phyloP scores from a whole-genome alignment of 805 yeast genomes.

The Schwanniomyces vanrijiae region DNA sequence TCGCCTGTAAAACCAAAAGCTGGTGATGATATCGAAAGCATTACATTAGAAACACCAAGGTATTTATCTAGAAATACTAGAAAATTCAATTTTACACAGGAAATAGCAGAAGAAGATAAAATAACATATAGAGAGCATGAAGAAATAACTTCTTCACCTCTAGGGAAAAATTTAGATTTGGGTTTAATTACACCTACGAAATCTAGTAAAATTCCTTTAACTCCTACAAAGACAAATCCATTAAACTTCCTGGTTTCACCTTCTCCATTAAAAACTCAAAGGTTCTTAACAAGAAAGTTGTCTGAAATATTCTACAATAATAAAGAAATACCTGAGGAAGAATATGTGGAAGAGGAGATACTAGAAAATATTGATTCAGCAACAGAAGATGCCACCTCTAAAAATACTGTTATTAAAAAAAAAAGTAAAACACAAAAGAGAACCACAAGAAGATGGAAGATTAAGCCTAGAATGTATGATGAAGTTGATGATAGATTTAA shows the following conservation, averaged over 20 bases:
- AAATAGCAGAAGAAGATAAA: neutral
- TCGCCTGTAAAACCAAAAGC: neutral
- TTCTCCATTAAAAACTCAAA: slow-evolving; percentile 41
- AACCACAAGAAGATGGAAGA: slow-evolving; percentile 50
- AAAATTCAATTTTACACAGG: slow-evolving; percentile 10
- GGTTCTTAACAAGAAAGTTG: slow-evolving; percentile 31
- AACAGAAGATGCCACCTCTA: slow-evolving; percentile 11
- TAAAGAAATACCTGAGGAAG: slow-evolving; percentile 27
- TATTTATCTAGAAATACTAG: slow-evolving; percentile 20
- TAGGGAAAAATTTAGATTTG: neutral
- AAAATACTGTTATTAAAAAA: slow-evolving; percentile 16
- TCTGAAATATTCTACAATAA: slow-evolving; percentile 50
- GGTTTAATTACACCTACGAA: neutral
- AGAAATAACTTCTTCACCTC: neutral
- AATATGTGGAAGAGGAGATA: slow-evolving; percentile 3
- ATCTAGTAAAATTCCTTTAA: neutral
- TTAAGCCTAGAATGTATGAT: slow-evolving; percentile 36
- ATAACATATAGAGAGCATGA: neutral
- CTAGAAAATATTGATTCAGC: slow-evolving; percentile 8
- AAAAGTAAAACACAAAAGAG: slow-evolving; percentile 49
- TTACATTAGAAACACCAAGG: slow-evolving; percentile 22
- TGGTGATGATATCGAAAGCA: slow-evolving; percentile 1
- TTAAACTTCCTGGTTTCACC: slow-evolving; percentile 43
- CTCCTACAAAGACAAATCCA: slow-evolving; percentile 14
- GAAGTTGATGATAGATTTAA: slow-evolving; percentile 27